These are phyloP conservation scores for Neonectria neomacrospora DNA, from an alignment of 2,329 filamentous ascomycete genomes.

Conservation along the genomic window DNA sequence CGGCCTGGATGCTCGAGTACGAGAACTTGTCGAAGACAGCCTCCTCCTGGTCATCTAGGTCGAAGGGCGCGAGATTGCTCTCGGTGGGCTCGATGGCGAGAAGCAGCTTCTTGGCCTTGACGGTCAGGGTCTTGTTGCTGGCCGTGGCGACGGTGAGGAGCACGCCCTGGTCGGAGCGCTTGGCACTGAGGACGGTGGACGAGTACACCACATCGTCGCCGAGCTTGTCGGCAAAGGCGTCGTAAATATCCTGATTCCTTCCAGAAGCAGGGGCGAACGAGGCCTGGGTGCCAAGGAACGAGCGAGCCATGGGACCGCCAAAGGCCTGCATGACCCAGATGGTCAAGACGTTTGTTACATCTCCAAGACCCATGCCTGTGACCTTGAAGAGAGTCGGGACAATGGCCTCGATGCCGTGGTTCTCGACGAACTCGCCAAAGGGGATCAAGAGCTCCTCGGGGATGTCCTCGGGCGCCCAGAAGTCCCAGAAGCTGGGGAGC, in stretches of 20 bases:
- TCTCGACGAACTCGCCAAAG: constrained; percentile 59
- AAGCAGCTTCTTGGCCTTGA: constrained; percentile 51
- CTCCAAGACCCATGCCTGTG: constrained; percentile 56
- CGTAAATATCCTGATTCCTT: constrained; percentile 55
- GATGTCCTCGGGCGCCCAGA: constrained; percentile 52
- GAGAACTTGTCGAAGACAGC: constrained; percentile 50
- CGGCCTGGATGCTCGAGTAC: constrained; percentile 48
- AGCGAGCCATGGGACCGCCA: constrained; percentile 49
- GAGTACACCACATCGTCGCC: constrained; percentile 51
- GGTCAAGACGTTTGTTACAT: constrained; percentile 55
- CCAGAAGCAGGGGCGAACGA: constrained; percentile 49
- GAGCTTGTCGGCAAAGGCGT: constrained; percentile 49
- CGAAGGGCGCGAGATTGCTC: constrained; percentile 47
- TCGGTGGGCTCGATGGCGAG: constrained; percentile 51
- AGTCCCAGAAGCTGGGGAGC: constrained; percentile 52
- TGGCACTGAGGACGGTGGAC: constrained; percentile 47
- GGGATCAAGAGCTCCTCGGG: constrained; percentile 53
- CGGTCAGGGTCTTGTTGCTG: constrained; percentile 37
- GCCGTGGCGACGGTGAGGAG: constrained; percentile 43
- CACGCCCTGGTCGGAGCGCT: constrained; percentile 43
- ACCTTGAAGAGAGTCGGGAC: constrained; percentile 54
- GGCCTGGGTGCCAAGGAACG: constrained; percentile 45
- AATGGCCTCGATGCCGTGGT: constrained; percentile 57
- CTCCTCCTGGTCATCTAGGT: constrained; percentile 46
- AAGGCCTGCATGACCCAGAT: constrained; percentile 59